Evolutionary conservation across 1,284 basidiomycete species (phyloP), one percentile per base, ranked within the genome.

Genomic region (Rhodotorula sp.): DNA sequence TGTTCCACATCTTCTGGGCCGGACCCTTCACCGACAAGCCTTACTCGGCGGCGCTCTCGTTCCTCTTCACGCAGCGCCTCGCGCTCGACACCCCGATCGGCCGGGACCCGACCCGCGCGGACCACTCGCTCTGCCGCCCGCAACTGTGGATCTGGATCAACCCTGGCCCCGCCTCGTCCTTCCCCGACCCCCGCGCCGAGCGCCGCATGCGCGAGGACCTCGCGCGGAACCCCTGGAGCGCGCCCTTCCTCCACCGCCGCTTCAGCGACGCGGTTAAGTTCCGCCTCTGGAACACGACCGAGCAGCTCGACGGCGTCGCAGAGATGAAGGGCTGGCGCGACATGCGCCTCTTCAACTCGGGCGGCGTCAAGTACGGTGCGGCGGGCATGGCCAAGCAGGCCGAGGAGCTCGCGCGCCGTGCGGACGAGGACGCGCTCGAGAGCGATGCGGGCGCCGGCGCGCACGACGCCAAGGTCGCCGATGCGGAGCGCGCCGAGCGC

Each of bases 61-160:
- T 91, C 84, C 84, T 92, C 19, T 91, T 87, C 81, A 91, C 90
- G 29, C 90, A 92, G 79, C 91, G 91, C 78, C 86, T 89, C n/a
- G 89, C 88, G 6, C 83, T 92, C 29, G 70, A 69, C 29, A 79
- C 85, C 22, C 75, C 80, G 10, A 66, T 76, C 39, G 74, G 78
- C 56, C 62, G 68, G 10, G 78, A 80, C 29, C 67, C 79, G 79
- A 80, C 29, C 21, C 37, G 73, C 46, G 56, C 70, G 4, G 63
- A 75, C 37, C 63, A 73, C 3, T 69, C 69, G 25, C 82, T 86
- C 6, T 92, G 91, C 79, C 85, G 89, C 62, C 89, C 91, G 1
- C 87, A 91, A 76, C 88, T 94, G 78, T 93, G 91, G 91, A 83
- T 93, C 66, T 94, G 92, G 92, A 92, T 94, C 80, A 93, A 92